Evolutionary conservation across 257 asterid genomes (phyloP).

Genomic region (Primulina huaijiensis): DNA sequence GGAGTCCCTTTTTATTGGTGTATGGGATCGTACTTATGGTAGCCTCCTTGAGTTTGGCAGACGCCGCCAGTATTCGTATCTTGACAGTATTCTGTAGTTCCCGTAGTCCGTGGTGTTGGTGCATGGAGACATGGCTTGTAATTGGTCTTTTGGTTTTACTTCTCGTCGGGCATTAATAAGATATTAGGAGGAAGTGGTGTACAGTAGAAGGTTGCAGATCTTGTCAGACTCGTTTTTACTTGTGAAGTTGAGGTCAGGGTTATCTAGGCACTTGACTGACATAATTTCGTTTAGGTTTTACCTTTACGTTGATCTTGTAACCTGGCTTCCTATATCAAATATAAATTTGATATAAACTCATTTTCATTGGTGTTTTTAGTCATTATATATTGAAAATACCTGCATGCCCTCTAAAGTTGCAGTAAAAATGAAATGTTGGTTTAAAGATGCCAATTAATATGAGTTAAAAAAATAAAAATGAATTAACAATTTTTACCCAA

Average conservation of each 20-base stretch:
- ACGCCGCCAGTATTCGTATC: slow-evolving; percentile 63
- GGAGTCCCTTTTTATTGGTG: slow-evolving; percentile 79
- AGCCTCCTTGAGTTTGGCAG: slow-evolving; percentile 86
- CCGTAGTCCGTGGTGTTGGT: slow-evolving; percentile 17
- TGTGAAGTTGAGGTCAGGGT: not conserved
- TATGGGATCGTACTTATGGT: slow-evolving; percentile 91
- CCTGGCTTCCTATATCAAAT: not conserved
- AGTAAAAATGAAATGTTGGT: not conserved
- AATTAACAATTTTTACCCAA: too few species aligned
- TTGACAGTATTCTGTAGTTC: slow-evolving; percentile 46
- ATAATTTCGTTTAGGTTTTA: slow-evolving; percentile 17
- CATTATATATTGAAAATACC: too few species aligned
- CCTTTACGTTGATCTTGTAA: not conserved
- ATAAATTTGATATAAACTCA: not conserved
- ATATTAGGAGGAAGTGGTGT: slow-evolving; percentile 35
- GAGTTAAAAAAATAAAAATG: too few species aligned
- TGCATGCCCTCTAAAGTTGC: too few species aligned
- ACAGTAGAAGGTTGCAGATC: slow-evolving; percentile 33
- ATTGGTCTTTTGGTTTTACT: slow-evolving; percentile 20
- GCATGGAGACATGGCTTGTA: slow-evolving; percentile 3
- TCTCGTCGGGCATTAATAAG: slow-evolving; percentile 25
- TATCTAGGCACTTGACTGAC: not conserved
- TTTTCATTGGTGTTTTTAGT: not conserved
- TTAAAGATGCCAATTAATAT: too few species aligned
- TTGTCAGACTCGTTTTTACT: slow-evolving; percentile 10